phyloP scores from a whole-genome alignment of 139 green algal species.

The Tetraselmis chui region DNA sequence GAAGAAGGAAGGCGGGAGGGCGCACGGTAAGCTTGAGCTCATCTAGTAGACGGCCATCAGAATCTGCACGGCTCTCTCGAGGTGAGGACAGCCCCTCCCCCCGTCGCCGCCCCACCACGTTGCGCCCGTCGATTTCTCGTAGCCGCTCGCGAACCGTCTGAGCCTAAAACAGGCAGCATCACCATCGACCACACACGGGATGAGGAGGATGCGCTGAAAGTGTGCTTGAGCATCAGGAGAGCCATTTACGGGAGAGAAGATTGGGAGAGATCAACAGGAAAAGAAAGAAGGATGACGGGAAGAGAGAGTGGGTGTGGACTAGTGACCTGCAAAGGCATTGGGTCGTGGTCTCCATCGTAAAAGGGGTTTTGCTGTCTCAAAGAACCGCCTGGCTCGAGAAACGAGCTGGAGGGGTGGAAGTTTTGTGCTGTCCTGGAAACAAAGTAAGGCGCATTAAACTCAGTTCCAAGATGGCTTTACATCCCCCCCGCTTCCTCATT shows the following conservation, averaged over 20 bases:
- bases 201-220: too few species aligned
- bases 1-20: too few species aligned
- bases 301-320: too few species aligned
- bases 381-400: neutral
- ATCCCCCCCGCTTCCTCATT: too few species aligned
- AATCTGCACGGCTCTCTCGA: neutral
- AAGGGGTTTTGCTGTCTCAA: neutral
- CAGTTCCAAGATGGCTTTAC: too few species aligned
- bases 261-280: too few species aligned
- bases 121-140: neutral
- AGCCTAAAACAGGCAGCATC: too few species aligned
- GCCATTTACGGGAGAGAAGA: too few species aligned
- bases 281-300: too few species aligned
- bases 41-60: neutral
- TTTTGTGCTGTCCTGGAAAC: neutral
- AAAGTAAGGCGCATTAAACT: too few species aligned
- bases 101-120: neutral
- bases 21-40: neutral
- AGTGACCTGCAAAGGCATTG: neutral
- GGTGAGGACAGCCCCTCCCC: neutral
- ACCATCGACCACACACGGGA: too few species aligned
- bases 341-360: neutral
- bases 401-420: neutral
- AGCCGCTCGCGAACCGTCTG: neutral
- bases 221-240: too few species aligned